Percentiles rank a stretch among this genome's conserved stretches.
phyloP scores from a whole-genome alignment of 2,329 filamentous ascomycete genomes.

The Trichophyton equinum region DNA sequence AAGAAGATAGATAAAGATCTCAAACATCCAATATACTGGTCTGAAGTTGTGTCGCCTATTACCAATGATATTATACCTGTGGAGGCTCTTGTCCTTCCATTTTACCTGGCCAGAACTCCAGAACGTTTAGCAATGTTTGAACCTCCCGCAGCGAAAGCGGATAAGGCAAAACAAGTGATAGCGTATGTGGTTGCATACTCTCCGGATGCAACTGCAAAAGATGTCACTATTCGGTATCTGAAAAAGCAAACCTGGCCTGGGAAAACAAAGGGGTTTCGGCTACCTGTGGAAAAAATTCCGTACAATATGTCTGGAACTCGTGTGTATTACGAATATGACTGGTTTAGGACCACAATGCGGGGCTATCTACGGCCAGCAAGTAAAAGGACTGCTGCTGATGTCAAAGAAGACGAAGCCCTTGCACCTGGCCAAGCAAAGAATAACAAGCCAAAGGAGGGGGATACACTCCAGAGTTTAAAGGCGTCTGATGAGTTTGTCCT shows the following conservation, averaged over 20 bases:
- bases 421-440: slow-evolving; percentile 59
- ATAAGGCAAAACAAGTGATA: slow-evolving; percentile 77
- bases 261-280: slow-evolving; percentile 72
- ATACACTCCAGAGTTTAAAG: slow-evolving; percentile 82
- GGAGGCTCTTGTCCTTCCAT: slow-evolving; percentile 57
- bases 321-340: slow-evolving; percentile 67
- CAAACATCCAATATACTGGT: slow-evolving; percentile 83
- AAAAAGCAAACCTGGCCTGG: slow-evolving; percentile 72
- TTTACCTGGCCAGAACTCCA: slow-evolving; percentile 55
- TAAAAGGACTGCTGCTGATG: slow-evolving; percentile 57
- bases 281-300: slow-evolving; percentile 67
- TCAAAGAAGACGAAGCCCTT: slow-evolving; percentile 64
- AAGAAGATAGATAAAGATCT: slow-evolving; percentile 57
- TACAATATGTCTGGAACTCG: slow-evolving; percentile 66
- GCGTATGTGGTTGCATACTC: slow-evolving; percentile 79
- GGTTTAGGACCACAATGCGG: slow-evolving; percentile 72
- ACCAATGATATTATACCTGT: slow-evolving; percentile 69
- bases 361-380: slow-evolving; percentile 49
- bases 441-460: slow-evolving; percentile 64
- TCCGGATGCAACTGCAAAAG: slow-evolving; percentile 76
- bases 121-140: slow-evolving; percentile 66
- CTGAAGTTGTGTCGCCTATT: slow-evolving; percentile 71
- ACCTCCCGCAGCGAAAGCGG: slow-evolving; percentile 68
- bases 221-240: slow-evolving; percentile 85
- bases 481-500: slow-evolving; percentile 74